Evolutionary conservation across 257 asterid genomes (phyloP).

Genomic region (Fraxinus americana): DNA sequence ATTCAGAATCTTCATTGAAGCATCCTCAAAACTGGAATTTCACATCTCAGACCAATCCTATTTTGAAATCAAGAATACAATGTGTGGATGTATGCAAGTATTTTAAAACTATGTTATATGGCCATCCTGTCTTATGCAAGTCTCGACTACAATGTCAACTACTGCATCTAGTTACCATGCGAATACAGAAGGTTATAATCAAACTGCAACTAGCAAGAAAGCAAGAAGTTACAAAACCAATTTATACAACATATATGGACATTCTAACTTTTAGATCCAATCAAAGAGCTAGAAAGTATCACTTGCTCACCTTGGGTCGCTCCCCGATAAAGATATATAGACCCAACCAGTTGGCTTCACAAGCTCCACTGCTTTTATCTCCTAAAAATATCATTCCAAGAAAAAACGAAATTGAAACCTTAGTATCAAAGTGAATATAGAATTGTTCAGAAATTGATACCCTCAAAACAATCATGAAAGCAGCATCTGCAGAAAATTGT

Average conservation of each 20-base stretch:
- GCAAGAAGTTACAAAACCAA: neutral
- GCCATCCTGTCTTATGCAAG: neutral
- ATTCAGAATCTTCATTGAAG: neutral
- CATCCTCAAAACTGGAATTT: neutral
- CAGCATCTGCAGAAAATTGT: neutral
- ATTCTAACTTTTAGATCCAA: conserved; percentile 15
- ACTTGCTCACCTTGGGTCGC: conserved; percentile 74
- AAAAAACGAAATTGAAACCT: conserved; percentile 17
- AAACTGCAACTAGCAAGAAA: neutral
- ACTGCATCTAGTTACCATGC: neutral
- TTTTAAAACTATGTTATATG: conserved; percentile 2
- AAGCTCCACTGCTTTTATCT: conserved; percentile 85
- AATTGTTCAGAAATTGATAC: neutral
- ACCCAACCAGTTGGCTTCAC: conserved; percentile 93
- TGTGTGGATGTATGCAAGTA: neutral
- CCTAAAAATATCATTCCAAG: conserved; percentile 43
- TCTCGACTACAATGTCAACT: neutral
- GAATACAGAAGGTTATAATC: neutral
- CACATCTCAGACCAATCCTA: neutral
- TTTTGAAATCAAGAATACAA: neutral
- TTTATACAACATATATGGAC: neutral
- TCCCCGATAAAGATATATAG: conserved; percentile 81
- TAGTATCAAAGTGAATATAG: neutral
- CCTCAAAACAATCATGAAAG: conserved; percentile 3
- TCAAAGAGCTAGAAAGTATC: neutral